Base-by-base conservation (phyloP, 2,329 filamentous ascomycete genomes). In the Epicoccum sorghinum region DNA sequence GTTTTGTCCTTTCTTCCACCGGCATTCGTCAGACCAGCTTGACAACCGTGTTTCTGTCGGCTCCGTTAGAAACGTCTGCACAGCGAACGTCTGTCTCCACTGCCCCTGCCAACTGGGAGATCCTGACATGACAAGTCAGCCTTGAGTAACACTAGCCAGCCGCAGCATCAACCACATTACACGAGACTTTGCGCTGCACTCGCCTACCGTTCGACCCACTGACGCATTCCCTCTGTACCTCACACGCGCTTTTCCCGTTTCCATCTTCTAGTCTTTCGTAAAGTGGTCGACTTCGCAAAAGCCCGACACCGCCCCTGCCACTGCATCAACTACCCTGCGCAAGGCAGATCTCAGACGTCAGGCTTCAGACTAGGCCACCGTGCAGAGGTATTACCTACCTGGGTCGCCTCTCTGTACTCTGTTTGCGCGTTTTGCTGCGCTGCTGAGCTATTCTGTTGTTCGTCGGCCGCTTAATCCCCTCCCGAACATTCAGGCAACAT, bases 241-340 rank as follows among this genome's bases (percentile, higher is more conserved):
- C 60, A 56, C 65, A 53, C 62, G 54, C 65, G 50, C 66, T 58
- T 64, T 58, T 51, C 58, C 62, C 54, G 30, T 59, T 52, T 57
- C 49, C n/a, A 54, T 53, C 59, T 46, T 55, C 54, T 58, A 58
- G 60, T 54, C 65, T 61, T 65, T 59, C 57, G 55, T 56, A 61
- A 60, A 57, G 60, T 65, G 57, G 57, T 64, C 62, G 60, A 66
- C 58, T 58, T 61, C 52, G 59, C 62, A 61, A 52, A 61, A 57
- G 51, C 59, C 61, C 62, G 62, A 68, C 68, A 71, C 68, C 64
- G 66, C 70, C 70, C 66, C 59, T 67, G 65, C 63, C 62, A 67
- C 60, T 58, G 61, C 68, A 54, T 38, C 53, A 66, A 59, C 62
- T 64, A 57, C 55, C 53, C 57, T 67, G 62, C 56, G 59, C 67